Percentiles rank a stretch among this genome's conserved stretches.
Evolutionary conservation across 2,329 filamentous ascomycete species (phyloP).

Genomic region (Apiospora arundinis): DNA sequence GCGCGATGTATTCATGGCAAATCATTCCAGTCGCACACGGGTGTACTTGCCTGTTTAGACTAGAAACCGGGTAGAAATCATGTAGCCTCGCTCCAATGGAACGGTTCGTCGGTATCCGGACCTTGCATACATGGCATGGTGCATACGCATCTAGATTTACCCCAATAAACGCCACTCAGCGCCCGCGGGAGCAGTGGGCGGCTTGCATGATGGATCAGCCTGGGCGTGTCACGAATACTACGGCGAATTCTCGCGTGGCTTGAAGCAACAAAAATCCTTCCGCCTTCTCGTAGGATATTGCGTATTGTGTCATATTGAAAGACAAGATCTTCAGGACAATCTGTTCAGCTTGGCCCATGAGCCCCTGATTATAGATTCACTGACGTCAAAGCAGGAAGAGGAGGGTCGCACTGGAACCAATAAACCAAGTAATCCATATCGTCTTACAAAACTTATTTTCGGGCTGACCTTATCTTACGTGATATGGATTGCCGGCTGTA

Average conservation of each 20-base stretch:
- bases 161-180: conserved; percentile 7
- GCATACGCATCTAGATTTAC: conserved; percentile 18
- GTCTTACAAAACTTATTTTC: neutral
- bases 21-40: neutral
- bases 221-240: neutral
- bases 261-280: neutral
- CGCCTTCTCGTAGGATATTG: neutral
- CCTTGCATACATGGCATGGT: conserved; percentile 11
- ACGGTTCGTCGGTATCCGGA: conserved; percentile 12
- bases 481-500: neutral
- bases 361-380: neutral
- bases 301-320: neutral
- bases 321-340: neutral
- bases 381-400: neutral
- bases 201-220: neutral
- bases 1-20: neutral
- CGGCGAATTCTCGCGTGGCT: neutral
- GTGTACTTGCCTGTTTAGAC: conserved; percentile 1
- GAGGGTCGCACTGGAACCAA: neutral
- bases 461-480: neutral
- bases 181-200: neutral
- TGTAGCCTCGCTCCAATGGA: conserved; percentile 1
- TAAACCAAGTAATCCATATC: neutral
- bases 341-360: neutral
- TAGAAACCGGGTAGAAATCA: neutral